Percentiles rank a stretch among this genome's conserved stretches.
These are phyloP conservation scores for Thalassiosira hispida DNA, from an alignment of 352 stramenopile genomes.

Conservation along the genomic window DNA sequence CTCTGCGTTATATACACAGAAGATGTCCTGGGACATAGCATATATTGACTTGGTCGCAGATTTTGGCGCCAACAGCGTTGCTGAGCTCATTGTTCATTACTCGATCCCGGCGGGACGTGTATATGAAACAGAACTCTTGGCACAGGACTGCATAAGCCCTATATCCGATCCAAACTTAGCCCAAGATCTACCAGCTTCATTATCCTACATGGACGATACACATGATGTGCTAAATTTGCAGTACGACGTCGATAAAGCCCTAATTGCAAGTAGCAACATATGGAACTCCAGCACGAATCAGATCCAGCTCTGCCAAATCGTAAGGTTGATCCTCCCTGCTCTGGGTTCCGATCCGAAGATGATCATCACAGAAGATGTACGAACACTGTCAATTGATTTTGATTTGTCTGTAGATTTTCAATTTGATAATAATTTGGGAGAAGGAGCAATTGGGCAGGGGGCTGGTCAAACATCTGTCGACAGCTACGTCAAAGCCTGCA, in stretches of 20 bases:
- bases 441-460: neutral
- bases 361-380: neutral
- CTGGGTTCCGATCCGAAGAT: neutral
- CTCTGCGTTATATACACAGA: too few species aligned
- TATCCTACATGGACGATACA: neutral
- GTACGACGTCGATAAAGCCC: constrained; percentile 1
- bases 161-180: too few species aligned
- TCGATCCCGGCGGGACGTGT: neutral
- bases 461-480: neutral
- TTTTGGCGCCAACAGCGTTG: neutral
- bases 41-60: neutral
- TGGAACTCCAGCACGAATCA: constrained; percentile 3
- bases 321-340: constrained; percentile 2
- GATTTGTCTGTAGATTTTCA: constrained; percentile 4
- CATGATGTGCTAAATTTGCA: neutral
- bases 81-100: neutral
- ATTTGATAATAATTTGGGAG: neutral
- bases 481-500: constrained; percentile 1
- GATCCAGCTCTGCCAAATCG: constrained; percentile 16
- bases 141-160: neutral
- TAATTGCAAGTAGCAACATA: constrained; percentile 3
- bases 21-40: constrained; percentile 3
- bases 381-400: neutral
- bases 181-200: too few species aligned
- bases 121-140: constrained; percentile 8